Conservation (phyloP, 345 rosid genomes). For the Lepidium didymum region DNA sequence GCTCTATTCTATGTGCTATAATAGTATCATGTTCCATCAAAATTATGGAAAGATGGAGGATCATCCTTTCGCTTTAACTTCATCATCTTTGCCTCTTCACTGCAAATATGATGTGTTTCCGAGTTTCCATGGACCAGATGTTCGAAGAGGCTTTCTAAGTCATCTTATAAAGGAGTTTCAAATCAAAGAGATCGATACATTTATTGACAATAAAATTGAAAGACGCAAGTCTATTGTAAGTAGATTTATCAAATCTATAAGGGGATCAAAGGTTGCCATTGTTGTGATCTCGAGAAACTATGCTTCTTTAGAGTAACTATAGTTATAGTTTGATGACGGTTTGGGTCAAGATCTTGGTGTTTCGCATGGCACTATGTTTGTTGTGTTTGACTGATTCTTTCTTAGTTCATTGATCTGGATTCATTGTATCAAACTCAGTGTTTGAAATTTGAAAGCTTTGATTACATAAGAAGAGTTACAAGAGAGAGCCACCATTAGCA, state of each 20-base stretch:
- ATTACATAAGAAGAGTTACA: not conserved
- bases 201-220: not conserved
- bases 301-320: not conserved
- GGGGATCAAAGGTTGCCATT: not conserved
- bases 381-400: not conserved
- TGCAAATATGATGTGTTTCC: not conserved
- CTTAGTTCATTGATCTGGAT: not conserved
- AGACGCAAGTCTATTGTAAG: not conserved
- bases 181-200: not conserved
- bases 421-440: not conserved
- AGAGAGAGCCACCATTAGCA: slow-evolving; percentile 32
- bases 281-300: not conserved
- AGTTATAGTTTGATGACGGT: not conserved
- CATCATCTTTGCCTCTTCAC: not conserved
- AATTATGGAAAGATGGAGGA: no score
- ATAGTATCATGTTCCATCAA: no score
- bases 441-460: not conserved
- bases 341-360: not conserved
- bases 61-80: not conserved
- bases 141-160: not conserved
- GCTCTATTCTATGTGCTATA: no score
- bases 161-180: not conserved
- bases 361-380: not conserved
- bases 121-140: not conserved
- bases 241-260: not conserved